Percentiles rank a stretch among this genome's conserved stretches.
Evolutionary conservation across 352 stramenopile genomes (phyloP).

Genomic region (Phytopythium chamaehyphon): DNA sequence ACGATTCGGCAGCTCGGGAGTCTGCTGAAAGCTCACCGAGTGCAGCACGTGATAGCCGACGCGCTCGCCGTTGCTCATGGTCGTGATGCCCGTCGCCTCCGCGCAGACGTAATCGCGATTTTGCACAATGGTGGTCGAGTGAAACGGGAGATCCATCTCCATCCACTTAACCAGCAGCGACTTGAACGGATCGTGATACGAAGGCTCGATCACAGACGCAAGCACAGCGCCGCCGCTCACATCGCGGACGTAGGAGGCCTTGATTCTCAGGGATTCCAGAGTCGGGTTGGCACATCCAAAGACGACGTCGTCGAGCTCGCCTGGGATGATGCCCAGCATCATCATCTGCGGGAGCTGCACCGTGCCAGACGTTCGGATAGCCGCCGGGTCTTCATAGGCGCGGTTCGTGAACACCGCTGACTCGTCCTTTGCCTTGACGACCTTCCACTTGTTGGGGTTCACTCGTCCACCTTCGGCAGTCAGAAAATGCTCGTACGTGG

Average conservation of each 20-base stretch:
- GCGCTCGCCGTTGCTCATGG: slow-evolving; percentile 18
- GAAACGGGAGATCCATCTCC: slow-evolving; percentile 26
- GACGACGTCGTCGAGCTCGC: slow-evolving; percentile 38
- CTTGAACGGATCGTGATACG: slow-evolving; percentile 24
- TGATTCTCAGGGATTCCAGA: slow-evolving; percentile 24
- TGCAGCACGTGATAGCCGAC: slow-evolving; percentile 26
- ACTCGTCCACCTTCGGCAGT: slow-evolving; percentile 26
- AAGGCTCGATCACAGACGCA: slow-evolving; percentile 18
- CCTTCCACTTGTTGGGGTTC: slow-evolving; percentile 14
- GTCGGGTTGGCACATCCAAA: slow-evolving; percentile 29
- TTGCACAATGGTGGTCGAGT: slow-evolving; percentile 31
- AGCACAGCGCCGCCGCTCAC: slow-evolving; percentile 22
- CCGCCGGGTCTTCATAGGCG: no score
- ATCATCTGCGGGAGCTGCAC: slow-evolving; percentile 7
- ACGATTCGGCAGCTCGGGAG: slow-evolving; percentile 13
- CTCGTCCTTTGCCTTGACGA: slow-evolving; percentile 8
- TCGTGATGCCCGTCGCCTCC: slow-evolving; percentile 23
- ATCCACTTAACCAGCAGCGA: slow-evolving; percentile 32
- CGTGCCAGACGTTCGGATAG: no score
- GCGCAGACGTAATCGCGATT: slow-evolving; percentile 35
- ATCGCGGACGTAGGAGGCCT: slow-evolving; percentile 31
- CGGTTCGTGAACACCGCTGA: no score
- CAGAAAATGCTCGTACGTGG: slow-evolving; percentile 25
- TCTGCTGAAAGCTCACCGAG: slow-evolving; percentile 17
- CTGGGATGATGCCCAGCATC: slow-evolving; percentile 22